phyloP scores from a whole-genome alignment of 2,329 filamentous ascomycete genomes.

The Scedosporium aurantiacum region DNA sequence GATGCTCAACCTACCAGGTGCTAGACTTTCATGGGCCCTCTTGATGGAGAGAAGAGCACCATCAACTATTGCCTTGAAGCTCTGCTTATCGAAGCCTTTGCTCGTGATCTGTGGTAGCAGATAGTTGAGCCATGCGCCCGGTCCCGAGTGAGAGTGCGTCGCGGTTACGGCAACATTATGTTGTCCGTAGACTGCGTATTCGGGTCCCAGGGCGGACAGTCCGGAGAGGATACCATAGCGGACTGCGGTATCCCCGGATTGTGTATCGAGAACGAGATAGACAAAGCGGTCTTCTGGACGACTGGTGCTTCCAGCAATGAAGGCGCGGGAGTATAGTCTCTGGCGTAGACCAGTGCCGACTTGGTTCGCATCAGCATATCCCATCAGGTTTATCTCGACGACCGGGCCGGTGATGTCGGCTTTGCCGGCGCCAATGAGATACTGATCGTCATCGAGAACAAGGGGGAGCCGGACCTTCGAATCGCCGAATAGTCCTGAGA shows the following conservation, averaged over 20 bases:
- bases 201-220: slow-evolving; percentile 54
- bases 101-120: slow-evolving; percentile 84
- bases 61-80: slow-evolving; percentile 79
- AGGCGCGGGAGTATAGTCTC: slow-evolving; percentile 77
- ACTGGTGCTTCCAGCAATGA: slow-evolving; percentile 65
- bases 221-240: slow-evolving; percentile 77
- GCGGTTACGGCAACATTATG: slow-evolving; percentile 83
- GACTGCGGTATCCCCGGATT: slow-evolving; percentile 81
- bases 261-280: slow-evolving; percentile 78
- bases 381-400: slow-evolving; percentile 83
- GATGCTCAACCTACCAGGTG: slow-evolving; percentile 53
- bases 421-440: slow-evolving; percentile 45
- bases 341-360: slow-evolving; percentile 76
- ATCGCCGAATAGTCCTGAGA: neutral
- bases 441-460: slow-evolving; percentile 14
- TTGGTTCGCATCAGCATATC: slow-evolving; percentile 80
- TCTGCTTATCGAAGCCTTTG: slow-evolving; percentile 75
- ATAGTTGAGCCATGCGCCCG: slow-evolving; percentile 91
- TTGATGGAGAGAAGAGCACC: slow-evolving; percentile 74
- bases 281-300: slow-evolving; percentile 63
- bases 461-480: neutral
- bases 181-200: slow-evolving; percentile 64
- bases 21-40: slow-evolving; percentile 51
- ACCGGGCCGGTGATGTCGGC: slow-evolving; percentile 60
- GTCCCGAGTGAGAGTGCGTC: slow-evolving; percentile 86